Evolutionary conservation across 2,329 filamentous ascomycete species (phyloP).

Genomic region (Trichoderma afroharzianum): DNA sequence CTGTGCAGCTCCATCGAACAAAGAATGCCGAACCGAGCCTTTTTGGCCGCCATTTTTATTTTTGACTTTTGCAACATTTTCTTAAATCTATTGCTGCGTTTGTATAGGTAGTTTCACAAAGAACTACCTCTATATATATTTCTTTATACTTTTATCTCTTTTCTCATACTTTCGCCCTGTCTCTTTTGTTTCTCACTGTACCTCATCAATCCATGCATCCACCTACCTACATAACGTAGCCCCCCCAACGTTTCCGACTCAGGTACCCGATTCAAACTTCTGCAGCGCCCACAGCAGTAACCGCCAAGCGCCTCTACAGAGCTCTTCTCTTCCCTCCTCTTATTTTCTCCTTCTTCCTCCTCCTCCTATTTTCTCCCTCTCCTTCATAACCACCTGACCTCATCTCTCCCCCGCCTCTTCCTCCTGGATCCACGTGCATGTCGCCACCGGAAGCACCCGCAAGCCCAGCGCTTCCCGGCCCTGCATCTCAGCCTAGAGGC

Average conservation of each 20-base stretch:
- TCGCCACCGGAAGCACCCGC: conserved; percentile 34
- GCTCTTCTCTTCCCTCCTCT: background rate
- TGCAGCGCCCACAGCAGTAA: background rate
- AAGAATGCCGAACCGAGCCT: background rate
- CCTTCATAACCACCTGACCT: background rate
- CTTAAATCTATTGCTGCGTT: background rate
- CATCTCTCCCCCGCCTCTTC: background rate
- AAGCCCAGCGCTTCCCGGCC: conserved; percentile 25
- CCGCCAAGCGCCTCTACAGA: background rate
- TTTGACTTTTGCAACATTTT: background rate
- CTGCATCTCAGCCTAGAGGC: conserved; percentile 23
- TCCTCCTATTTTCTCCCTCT: background rate
- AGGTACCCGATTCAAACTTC: background rate
- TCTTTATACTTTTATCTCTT: background rate
- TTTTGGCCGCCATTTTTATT: background rate
- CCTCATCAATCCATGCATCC: background rate
- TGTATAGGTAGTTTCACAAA: background rate
- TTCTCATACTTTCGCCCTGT: background rate
- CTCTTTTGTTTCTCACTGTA: background rate
- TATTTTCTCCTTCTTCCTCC: background rate
- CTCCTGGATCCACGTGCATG: conserved; percentile 29
- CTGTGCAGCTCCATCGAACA: background rate
- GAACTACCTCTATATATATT: background rate
- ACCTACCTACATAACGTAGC: background rate
- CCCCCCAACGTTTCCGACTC: background rate